Evolutionary conservation across 2,329 filamentous ascomycete species (phyloP).

Genomic region (Pseudopyricularia cyperi): DNA sequence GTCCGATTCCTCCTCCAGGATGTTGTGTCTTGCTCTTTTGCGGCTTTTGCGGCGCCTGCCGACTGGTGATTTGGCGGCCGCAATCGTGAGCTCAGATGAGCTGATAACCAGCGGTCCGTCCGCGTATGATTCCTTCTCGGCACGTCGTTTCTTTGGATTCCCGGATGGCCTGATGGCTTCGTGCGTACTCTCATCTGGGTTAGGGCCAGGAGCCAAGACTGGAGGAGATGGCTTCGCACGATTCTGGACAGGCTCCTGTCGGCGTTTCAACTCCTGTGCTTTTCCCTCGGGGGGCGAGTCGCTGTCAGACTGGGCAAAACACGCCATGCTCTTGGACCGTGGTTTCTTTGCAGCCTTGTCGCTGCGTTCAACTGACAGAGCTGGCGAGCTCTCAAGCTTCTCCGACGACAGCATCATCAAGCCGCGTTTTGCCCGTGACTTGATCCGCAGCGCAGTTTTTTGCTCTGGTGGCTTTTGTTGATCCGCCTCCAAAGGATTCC

Average conservation of each 20-base stretch:
- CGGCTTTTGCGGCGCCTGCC: not conserved
- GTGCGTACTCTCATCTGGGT: not conserved
- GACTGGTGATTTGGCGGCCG: not conserved
- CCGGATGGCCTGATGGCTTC: not conserved
- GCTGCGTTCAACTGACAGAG: not conserved
- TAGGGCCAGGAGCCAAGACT: not conserved
- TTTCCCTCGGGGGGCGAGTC: not conserved
- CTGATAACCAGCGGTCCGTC: not conserved
- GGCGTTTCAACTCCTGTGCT: not conserved
- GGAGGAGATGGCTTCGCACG: not conserved
- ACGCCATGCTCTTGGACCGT: not conserved
- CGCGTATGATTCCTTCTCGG: not conserved
- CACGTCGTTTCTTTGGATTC: not conserved
- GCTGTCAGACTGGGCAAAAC: not conserved
- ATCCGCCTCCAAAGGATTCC: not conserved
- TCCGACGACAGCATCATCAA: slow-evolving; percentile 22
- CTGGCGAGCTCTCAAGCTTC: not conserved
- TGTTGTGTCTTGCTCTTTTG: not conserved
- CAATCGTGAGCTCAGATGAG: not conserved
- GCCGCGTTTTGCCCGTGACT: slow-evolving; percentile 28
- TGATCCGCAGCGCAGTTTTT: slow-evolving; percentile 33
- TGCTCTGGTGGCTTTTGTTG: slow-evolving; percentile 10
- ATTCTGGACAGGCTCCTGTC: not conserved
- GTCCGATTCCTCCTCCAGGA: not conserved
- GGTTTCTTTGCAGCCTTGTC: not conserved